phyloP scores from a whole-genome alignment of 306 rosid genomes.

The Citrullus amarus region DNA sequence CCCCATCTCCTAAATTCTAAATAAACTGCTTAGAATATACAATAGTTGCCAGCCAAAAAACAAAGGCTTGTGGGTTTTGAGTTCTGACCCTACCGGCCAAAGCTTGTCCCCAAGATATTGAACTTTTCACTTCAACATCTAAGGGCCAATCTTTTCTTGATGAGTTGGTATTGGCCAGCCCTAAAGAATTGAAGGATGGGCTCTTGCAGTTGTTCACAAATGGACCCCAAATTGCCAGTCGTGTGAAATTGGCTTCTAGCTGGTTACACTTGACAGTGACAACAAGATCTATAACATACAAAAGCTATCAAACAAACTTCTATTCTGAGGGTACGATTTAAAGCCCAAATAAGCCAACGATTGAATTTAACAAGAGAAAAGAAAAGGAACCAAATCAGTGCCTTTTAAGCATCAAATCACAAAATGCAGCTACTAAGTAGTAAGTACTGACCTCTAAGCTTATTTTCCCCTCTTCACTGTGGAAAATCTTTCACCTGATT shows the following conservation, averaged over 20 bases:
- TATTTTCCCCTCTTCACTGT: neutral
- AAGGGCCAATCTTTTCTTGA: neutral
- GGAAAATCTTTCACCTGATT: neutral
- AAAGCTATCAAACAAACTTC: conserved; percentile 3
- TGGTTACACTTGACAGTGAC: neutral
- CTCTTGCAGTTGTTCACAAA: neutral
- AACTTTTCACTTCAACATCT: neutral
- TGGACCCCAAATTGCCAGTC: conserved; percentile 2
- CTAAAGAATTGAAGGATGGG: neutral
- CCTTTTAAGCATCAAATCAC: neutral
- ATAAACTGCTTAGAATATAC: neutral
- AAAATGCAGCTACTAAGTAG: neutral
- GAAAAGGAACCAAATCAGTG: neutral
- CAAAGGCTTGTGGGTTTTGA: neutral
- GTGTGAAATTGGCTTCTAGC: neutral
- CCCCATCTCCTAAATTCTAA: neutral
- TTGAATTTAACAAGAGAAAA: neutral
- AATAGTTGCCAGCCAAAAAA: neutral
- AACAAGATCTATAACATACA: neutral
- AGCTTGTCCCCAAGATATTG: neutral
- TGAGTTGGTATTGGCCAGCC: neutral
- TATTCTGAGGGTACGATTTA: neutral
- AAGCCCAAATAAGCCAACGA: neutral
- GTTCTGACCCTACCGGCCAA: neutral
- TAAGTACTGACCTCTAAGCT: neutral